A percentile compares a stretch with the other conserved stretches of the same genome.
phyloP scores from a whole-genome alignment of 257 asterid species.

The Solanum acaule region DNA sequence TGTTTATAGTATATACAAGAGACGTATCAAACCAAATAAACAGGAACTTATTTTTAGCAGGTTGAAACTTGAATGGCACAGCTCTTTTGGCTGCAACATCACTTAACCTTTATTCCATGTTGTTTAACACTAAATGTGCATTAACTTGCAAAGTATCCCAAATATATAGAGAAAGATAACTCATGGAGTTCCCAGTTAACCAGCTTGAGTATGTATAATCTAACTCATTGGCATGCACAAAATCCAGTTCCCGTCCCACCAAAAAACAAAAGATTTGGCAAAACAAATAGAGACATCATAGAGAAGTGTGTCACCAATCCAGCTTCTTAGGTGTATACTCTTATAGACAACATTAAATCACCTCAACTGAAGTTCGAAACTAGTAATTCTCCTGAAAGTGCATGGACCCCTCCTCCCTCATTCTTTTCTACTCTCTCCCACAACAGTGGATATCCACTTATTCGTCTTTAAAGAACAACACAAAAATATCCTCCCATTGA shows the following conservation, averaged over 20 bases:
- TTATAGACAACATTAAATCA: neutral
- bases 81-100: neutral
- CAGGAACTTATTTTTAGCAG: neutral
- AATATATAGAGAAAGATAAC: neutral
- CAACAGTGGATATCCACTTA: neutral
- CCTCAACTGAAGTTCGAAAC: neutral
- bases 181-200: neutral
- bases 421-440: neutral
- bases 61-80: neutral
- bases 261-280: neutral
- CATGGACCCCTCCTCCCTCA: neutral
- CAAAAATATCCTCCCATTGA: neutral
- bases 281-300: neutral
- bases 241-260: neutral
- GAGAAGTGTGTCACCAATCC: neutral
- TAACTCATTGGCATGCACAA: neutral
- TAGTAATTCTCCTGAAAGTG: neutral
- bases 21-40: neutral
- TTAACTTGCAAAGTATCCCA: neutral
- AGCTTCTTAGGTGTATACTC: neutral
- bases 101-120: neutral
- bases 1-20: neutral
- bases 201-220: neutral
- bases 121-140: neutral
- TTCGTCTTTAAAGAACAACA: neutral